phyloP scores from a whole-genome alignment of 345 rosid species.

The Camelina hispida region DNA sequence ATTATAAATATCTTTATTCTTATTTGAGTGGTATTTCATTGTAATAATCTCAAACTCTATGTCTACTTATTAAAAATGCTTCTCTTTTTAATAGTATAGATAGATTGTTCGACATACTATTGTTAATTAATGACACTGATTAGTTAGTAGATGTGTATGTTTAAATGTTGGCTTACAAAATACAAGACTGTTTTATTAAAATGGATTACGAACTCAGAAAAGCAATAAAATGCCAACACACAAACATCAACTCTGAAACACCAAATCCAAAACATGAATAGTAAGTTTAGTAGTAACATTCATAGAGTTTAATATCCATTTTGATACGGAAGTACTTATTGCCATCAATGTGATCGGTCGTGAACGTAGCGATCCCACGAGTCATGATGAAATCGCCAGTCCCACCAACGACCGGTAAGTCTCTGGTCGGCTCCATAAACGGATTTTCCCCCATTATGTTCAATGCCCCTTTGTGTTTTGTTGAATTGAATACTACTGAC shows the following conservation, averaged over 20 bases:
- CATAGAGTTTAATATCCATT: slow-evolving; percentile 33
- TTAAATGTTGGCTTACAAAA: no score
- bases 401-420: neutral
- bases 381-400: neutral
- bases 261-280: neutral
- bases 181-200: no score
- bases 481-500: slow-evolving; percentile 1
- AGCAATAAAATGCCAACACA: neutral
- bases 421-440: neutral
- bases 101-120: no score
- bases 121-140: no score
- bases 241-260: neutral
- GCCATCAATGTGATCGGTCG: neutral
- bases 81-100: no score
- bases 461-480: neutral
- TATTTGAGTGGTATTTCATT: no score
- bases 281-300: slow-evolving; percentile 5
- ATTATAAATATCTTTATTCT: no score
- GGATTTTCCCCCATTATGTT: neutral
- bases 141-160: no score
- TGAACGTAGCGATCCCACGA: neutral
- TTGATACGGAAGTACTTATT: slow-evolving; percentile 21
- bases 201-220: neutral
- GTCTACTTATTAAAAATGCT: no score
- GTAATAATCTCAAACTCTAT: no score